Evolutionary conservation across 768 basidiomycete genomes (phyloP).

Genomic region (Boletus sp.): DNA sequence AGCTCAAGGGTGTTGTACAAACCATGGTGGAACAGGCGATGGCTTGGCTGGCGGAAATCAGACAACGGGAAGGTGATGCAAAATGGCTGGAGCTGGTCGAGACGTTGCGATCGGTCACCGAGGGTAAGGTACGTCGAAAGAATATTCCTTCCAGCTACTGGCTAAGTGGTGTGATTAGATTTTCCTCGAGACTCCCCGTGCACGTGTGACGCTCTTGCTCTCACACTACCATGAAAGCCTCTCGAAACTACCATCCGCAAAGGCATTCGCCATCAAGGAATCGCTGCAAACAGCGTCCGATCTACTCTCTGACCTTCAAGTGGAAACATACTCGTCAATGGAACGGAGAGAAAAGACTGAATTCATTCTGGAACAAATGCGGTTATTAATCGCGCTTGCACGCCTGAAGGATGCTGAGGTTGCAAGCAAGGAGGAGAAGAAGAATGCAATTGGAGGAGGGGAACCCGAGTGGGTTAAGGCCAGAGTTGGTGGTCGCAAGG

Average conservation of each 20-base stretch:
- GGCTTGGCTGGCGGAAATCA: conserved; percentile 76
- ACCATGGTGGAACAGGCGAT: conserved; percentile 88
- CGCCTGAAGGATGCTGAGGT: conserved; percentile 68
- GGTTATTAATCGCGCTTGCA: conserved; percentile 76
- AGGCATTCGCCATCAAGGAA: conserved; percentile 47
- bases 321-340: conserved; percentile 99
- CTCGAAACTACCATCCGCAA: conserved; percentile 41
- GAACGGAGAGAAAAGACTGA: conserved; percentile 97
- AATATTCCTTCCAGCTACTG: background rate
- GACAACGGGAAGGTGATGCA: conserved; percentile 59
- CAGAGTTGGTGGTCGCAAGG: conserved; percentile 85
- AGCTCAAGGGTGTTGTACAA: conserved; percentile 86
- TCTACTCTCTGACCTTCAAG: conserved; percentile 89
- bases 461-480: conserved; percentile 94
- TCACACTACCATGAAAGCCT: conserved; percentile 82
- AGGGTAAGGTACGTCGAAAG: conserved; percentile 77
- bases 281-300: conserved; percentile 86
- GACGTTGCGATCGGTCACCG: conserved; percentile 86
- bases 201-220: conserved; percentile 86
- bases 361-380: conserved; percentile 97
- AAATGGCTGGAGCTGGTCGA: conserved; percentile 87
- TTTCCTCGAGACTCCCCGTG: conserved; percentile 94
- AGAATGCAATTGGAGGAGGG: conserved; percentile 62
- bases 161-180: conserved; percentile 50
- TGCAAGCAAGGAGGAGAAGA: conserved; percentile 45